Conservation (phyloP, 345 rosid genomes). For the Psidium guajava region DNA sequence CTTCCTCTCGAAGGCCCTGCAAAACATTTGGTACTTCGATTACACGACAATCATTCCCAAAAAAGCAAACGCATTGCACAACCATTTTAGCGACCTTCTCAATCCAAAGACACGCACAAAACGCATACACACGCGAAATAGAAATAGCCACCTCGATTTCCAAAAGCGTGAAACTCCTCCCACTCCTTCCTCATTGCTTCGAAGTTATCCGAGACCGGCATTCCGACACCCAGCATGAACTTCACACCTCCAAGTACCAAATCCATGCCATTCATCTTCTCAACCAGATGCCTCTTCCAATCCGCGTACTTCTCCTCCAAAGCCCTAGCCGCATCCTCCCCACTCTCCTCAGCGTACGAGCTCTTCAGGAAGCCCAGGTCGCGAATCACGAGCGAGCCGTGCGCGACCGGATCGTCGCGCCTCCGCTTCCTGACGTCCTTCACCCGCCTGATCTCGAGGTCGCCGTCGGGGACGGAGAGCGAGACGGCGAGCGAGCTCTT, state of each 20-base stretch:
- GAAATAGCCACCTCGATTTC: constrained; percentile 26
- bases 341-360: constrained; percentile 11
- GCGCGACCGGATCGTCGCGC: constrained; percentile 79
- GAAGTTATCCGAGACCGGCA: constrained; percentile 63
- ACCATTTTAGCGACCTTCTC: background rate
- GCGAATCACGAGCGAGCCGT: constrained; percentile 54
- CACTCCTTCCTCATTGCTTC: constrained; percentile 65
- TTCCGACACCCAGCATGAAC: constrained; percentile 43
- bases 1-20: constrained; percentile 55
- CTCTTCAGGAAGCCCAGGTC: constrained; percentile 65
- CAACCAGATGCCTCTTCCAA: constrained; percentile 60
- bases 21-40: background rate
- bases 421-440: constrained; percentile 82
- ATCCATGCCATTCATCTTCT: constrained; percentile 83
- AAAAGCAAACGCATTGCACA: background rate
- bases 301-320: constrained; percentile 64
- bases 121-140: background rate
- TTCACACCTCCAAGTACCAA: constrained; percentile 67
- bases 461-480: constrained; percentile 49
- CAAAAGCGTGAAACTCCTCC: constrained; percentile 65
- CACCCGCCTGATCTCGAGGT: constrained; percentile 45
- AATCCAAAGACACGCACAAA: background rate
- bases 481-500: constrained; percentile 40
- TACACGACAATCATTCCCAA: too few relatives aligned
- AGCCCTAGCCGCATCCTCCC: constrained; percentile 27